Conservation (phyloP, 805 yeast genomes). For the Brettanomyces custersianus region DNA sequence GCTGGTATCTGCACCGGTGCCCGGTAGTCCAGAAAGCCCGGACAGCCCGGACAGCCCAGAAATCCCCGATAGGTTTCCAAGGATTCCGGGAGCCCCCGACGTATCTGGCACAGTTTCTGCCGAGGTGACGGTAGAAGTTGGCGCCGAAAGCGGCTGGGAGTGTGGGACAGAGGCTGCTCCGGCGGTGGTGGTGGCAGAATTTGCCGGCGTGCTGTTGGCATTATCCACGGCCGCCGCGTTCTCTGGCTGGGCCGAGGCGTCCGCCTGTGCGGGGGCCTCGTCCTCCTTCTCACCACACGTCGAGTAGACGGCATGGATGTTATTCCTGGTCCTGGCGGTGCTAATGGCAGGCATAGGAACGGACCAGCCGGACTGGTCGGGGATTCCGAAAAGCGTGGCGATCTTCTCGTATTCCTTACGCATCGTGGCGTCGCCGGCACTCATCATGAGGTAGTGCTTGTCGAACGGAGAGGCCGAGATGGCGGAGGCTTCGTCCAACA, state of each 20-base stretch:
- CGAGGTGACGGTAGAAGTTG: not conserved
- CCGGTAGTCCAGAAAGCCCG: not conserved
- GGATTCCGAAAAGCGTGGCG: slow-evolving; percentile 88
- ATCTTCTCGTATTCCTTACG: slow-evolving; percentile 78
- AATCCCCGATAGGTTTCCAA: too few relatives aligned
- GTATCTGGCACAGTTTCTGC: not conserved
- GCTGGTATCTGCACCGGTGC: not conserved
- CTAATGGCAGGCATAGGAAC: slow-evolving; percentile 91
- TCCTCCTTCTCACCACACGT: slow-evolving; percentile 51
- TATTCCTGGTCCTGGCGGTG: slow-evolving; percentile 81
- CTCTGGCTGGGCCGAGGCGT: not conserved
- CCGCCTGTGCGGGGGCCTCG: slow-evolving; percentile 1
- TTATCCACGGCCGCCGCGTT: too few relatives aligned
- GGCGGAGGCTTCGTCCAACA: slow-evolving; percentile 71
- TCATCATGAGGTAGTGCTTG: slow-evolving; percentile 84
- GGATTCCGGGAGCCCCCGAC: too few relatives aligned
- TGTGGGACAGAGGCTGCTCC: not conserved
- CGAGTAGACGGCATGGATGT: slow-evolving; percentile 90
- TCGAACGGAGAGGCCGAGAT: slow-evolving; percentile 91
- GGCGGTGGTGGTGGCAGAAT: too few relatives aligned
- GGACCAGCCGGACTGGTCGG: slow-evolving; percentile 95
- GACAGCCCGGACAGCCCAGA: not conserved
- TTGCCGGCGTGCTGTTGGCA: too few relatives aligned
- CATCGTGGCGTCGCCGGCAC: slow-evolving; percentile 73
- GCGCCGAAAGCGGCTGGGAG: too few relatives aligned